Base-by-base conservation (phyloP, 148 eudicot species). In the Suaeda aralocaspica region DNA sequence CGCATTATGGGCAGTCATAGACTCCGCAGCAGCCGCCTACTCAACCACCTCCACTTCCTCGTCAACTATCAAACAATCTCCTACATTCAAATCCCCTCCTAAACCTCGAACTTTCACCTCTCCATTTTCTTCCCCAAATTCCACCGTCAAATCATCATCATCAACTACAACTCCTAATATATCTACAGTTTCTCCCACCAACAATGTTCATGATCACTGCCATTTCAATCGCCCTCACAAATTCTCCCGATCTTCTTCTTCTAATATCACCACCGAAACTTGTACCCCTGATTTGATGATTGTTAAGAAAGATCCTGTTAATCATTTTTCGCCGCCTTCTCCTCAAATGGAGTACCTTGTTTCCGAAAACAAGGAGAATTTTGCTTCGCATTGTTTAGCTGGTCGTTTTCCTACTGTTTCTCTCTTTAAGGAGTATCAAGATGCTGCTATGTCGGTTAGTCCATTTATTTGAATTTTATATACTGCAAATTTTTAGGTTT, bases 1-100 rank as follows among this genome's bases (percentile, higher is more conserved):
- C 60, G 87, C 90, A 19, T 80, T 92, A 7, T 92, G 97, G 97
- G 96, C 96, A 12, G 86, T 83, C 3, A 89, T 92, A 67, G 97
- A 92, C 71, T 92, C 97, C 58, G 97, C 97, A 76, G 91, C 85
- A 50, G 92, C 91, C 21, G 92, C 93, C 33, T 71, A 84, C 31
- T 28, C 66, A 73, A 64, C 89, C 64, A 61, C 84, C 69, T 2
- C 86, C 76, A 7, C 76, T 51, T 1, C 76, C 72, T 70, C 77
- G 28, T 33, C 67, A 62, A 51, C 84, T 66, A 76, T 79, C 25
- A 82, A 71, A 48, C 13, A 70, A 68, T 11, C 80, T 71, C 67
- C 67, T 3, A 78, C 63, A 26, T 71, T 69, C 83, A 85, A 56
- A 44, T 75, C 82, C 64, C 88, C 81, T 0, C 76, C 57, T 1